Evolutionary conservation across 805 yeast species (phyloP).

Genomic region (Sugiyamaella marilandica): DNA sequence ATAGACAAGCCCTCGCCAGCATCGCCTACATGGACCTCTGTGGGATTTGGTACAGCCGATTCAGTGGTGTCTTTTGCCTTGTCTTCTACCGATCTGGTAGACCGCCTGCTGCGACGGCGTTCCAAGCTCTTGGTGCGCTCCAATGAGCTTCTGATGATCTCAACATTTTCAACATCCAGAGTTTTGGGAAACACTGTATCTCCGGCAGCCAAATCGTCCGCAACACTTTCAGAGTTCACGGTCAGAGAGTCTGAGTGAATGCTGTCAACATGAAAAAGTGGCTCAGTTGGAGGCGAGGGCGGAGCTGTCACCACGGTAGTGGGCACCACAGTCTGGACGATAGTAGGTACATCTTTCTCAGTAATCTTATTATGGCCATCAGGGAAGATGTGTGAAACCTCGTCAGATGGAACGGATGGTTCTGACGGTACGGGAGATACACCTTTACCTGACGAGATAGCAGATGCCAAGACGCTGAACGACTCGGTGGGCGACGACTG

Average conservation of each 20-base stretch:
- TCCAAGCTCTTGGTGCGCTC: constrained; percentile 34
- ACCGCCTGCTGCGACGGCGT: constrained; percentile 29
- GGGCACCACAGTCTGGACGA: background rate
- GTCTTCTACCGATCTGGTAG: constrained; percentile 12
- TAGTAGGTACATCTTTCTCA: background rate
- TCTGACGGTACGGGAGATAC: background rate
- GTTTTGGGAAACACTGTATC: constrained; percentile 34
- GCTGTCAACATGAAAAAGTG: background rate
- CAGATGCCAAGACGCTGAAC: background rate
- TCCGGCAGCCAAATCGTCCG: constrained; percentile 24
- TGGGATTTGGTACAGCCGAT: constrained; percentile 29
- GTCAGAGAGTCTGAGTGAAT: background rate
- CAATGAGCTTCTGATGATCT: constrained; percentile 31
- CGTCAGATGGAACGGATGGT: background rate
- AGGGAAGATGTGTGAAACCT: background rate
- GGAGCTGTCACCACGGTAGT: background rate
- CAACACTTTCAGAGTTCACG: constrained; percentile 10
- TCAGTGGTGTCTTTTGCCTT: constrained; percentile 13
- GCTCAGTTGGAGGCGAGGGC: background rate
- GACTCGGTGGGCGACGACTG: background rate
- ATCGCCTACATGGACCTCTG: constrained; percentile 26
- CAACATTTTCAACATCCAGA: constrained; percentile 31
- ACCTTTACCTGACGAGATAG: background rate
- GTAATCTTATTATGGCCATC: background rate
- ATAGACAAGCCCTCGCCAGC: background rate